phyloP scores from a whole-genome alignment of 2,329 filamentous ascomycete genomes.

The Acephala macrosclerotiorum region DNA sequence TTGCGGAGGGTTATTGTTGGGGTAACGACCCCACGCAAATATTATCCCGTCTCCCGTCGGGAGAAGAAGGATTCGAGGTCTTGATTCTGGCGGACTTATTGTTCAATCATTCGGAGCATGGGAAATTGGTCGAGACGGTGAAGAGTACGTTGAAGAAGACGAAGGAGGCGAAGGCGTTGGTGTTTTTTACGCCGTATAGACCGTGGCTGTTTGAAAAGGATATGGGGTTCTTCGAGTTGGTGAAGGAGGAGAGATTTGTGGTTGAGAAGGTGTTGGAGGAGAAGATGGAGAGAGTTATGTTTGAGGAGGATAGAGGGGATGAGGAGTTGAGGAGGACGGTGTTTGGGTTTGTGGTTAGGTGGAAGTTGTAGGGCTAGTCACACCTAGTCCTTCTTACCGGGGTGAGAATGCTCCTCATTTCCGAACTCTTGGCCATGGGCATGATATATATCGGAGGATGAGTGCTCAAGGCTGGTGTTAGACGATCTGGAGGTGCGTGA shows the following conservation, averaged over 20 bases:
- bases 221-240: slow-evolving; percentile 84
- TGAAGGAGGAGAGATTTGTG: slow-evolving; percentile 71
- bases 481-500: no score
- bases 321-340: slow-evolving; percentile 82
- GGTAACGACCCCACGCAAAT: slow-evolving; percentile 69
- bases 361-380: slow-evolving; percentile 29
- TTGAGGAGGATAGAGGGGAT: slow-evolving; percentile 88
- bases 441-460: no score
- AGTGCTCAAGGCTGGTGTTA: no score
- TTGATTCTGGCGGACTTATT: slow-evolving; percentile 88
- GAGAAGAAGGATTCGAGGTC: slow-evolving; percentile 70
- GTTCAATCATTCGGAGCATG: slow-evolving; percentile 90
- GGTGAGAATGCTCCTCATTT: neutral
- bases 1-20: slow-evolving; percentile 83
- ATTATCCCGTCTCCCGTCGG: slow-evolving; percentile 57
- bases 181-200: slow-evolving; percentile 94
- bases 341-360: slow-evolving; percentile 44
- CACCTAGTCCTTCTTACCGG: neutral
- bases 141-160: slow-evolving; percentile 66
- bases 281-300: slow-evolving; percentile 85
- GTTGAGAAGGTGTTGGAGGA: slow-evolving; percentile 85
- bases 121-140: slow-evolving; percentile 77
- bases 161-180: slow-evolving; percentile 62
- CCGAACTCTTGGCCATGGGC: no score
- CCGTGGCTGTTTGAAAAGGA: slow-evolving; percentile 90